Conservation (phyloP, 208 protist species). For the Trichomonas tenax region DNA sequence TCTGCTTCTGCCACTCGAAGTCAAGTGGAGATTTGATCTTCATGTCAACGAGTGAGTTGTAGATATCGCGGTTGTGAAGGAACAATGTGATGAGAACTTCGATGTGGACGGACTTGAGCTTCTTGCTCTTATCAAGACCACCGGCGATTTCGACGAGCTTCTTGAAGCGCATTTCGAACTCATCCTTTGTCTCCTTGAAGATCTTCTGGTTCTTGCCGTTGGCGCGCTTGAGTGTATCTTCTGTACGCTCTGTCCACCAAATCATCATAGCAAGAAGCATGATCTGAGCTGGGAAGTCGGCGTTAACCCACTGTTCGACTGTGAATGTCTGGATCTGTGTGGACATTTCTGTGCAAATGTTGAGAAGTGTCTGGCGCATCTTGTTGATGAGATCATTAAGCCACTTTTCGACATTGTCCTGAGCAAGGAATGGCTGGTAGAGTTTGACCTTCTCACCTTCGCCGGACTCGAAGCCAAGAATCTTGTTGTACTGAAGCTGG, state of each 20-base stretch:
- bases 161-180: slow-evolving; percentile 19
- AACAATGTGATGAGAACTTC: background rate
- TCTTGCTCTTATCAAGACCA: background rate
- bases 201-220: background rate
- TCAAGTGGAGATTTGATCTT: slow-evolving; percentile 32
- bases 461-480: slow-evolving; percentile 25
- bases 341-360: background rate
- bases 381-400: slow-evolving; percentile 41
- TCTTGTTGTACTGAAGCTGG: slow-evolving; percentile 25
- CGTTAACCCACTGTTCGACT: background rate
- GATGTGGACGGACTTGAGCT: background rate
- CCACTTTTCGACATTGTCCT: slow-evolving; percentile 58
- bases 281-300: background rate
- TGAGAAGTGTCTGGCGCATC: slow-evolving; percentile 35
- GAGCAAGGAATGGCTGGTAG: slow-evolving; percentile 35
- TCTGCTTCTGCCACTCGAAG: slow-evolving; percentile 63
- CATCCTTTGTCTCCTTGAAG: background rate
- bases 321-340: background rate
- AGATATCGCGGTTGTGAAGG: slow-evolving; percentile 10
- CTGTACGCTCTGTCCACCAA: background rate
- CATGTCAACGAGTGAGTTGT: background rate
- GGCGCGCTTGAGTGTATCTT: background rate
- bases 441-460: slow-evolving; percentile 48
- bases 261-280: slow-evolving; percentile 30
- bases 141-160: background rate